Percentiles rank a stretch among this genome's conserved stretches.
phyloP scores from a whole-genome alignment of 768 basidiomycete species.

The Pulveroboletus ravenelii region DNA sequence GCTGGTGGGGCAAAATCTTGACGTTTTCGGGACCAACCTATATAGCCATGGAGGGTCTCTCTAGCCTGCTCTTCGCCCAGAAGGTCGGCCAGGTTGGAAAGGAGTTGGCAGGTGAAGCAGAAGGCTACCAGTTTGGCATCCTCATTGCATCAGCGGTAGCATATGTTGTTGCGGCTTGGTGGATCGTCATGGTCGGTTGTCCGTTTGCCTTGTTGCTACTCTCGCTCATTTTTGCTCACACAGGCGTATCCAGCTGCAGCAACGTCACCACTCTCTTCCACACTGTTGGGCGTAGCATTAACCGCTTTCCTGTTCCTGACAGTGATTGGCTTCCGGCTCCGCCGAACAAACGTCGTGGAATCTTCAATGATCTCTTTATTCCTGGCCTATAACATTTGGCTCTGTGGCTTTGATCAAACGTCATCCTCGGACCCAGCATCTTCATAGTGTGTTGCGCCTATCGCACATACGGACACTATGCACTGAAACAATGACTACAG shows the following conservation, averaged over 20 bases:
- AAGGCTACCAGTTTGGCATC: slow-evolving; percentile 71
- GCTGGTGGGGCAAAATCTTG: slow-evolving; percentile 70
- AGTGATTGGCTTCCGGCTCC: slow-evolving; percentile 82
- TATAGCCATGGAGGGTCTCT: slow-evolving; percentile 78
- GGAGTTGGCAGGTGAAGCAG: slow-evolving; percentile 65
- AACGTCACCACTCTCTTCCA: slow-evolving; percentile 81
- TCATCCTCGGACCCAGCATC: slow-evolving; percentile 70
- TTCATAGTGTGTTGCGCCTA: slow-evolving; percentile 56
- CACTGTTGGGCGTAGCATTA: slow-evolving; percentile 81
- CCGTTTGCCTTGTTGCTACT: neutral
- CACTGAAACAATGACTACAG: slow-evolving; percentile 33
- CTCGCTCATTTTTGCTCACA: slow-evolving; percentile 10
- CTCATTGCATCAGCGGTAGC: slow-evolving; percentile 73
- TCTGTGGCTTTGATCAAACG: slow-evolving; percentile 75
- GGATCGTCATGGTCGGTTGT: slow-evolving; percentile 71
- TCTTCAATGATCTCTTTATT: slow-evolving; percentile 84
- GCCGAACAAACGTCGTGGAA: slow-evolving; percentile 90
- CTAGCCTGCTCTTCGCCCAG: slow-evolving; percentile 78
- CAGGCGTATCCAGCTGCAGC: slow-evolving; percentile 82
- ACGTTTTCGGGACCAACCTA: slow-evolving; percentile 72
- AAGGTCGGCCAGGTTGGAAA: slow-evolving; percentile 76
- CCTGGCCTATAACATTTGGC: slow-evolving; percentile 87
- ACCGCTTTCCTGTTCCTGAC: slow-evolving; percentile 89
- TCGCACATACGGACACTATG: neutral
- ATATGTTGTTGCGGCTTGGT: slow-evolving; percentile 80